Conservation (phyloP, 176 grass and related monocot genomes). For the Echinochloa phyllopogon region DNA sequence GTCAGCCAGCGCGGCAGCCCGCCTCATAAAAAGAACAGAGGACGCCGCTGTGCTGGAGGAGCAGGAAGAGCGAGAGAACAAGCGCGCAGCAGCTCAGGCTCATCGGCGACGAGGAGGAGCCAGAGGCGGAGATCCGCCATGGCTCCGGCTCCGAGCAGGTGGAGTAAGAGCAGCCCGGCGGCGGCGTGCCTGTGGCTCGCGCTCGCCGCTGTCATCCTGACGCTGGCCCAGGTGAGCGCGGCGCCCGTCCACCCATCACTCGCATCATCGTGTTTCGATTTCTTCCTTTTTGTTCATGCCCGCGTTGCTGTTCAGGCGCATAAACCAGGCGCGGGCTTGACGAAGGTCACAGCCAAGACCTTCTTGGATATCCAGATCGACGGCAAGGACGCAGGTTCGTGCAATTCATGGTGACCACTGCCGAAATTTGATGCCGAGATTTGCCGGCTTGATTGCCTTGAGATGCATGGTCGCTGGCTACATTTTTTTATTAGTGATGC, state of each 20-base stretch:
- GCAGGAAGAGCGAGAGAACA: not conserved
- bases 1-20: not conserved
- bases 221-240: constrained; percentile 72
- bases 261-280: not conserved
- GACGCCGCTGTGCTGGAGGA: not conserved
- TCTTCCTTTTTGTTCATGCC: not conserved
- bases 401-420: too few species aligned
- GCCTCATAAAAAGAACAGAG: not conserved
- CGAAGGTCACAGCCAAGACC: constrained; percentile 79
- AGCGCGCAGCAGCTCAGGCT: not conserved
- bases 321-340: constrained; percentile 42
- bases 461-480: not conserved
- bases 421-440: not conserved
- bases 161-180: not conserved
- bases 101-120: not conserved
- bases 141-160: constrained; percentile 27
- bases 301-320: constrained; percentile 49
- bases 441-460: not conserved
- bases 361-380: constrained; percentile 83
- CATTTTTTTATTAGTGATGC: too few species aligned
- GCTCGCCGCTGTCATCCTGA: constrained; percentile 57
- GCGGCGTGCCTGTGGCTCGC: constrained; percentile 53
- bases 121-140: constrained; percentile 11
- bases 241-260: not conserved
- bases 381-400: constrained; percentile 78